A percentile compares a stretch with the other conserved stretches of the same genome.
These are phyloP conservation scores for Vinca minor DNA, from an alignment of 257 asterid species.

Conservation along the genomic window DNA sequence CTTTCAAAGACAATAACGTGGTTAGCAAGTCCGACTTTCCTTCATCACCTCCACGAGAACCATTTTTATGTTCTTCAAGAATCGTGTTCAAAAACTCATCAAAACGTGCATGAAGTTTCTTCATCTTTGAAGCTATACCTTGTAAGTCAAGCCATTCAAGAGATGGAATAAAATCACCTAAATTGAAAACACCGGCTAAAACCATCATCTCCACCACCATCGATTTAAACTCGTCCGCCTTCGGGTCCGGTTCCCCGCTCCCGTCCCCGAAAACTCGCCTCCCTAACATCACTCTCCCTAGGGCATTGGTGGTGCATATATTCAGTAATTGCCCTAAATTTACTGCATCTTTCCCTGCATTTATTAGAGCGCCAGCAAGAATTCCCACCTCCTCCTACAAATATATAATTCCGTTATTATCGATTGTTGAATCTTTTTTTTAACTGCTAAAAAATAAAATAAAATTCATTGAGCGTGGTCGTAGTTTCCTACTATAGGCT, in stretches of 20 bases:
- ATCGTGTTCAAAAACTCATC: constrained; percentile 50
- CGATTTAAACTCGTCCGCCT: constrained; percentile 71
- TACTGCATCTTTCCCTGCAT: constrained; percentile 30
- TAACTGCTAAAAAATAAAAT: no score
- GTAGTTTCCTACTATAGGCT: no score
- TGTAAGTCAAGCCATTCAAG: constrained; percentile 69
- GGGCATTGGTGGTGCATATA: constrained; percentile 66
- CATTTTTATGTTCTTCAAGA: constrained; percentile 53
- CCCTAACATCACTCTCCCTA: constrained; percentile 69
- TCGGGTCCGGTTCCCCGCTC: constrained; percentile 41
- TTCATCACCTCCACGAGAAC: background rate
- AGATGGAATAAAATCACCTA: constrained; percentile 74
- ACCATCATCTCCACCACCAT: constrained; percentile 84
- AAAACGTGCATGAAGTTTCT: constrained; percentile 68
- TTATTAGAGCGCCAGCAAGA: constrained; percentile 41
- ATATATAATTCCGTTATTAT: no score
- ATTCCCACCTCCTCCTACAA: constrained; percentile 57
- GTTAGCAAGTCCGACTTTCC: constrained; percentile 40
- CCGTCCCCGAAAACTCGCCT: constrained; percentile 54
- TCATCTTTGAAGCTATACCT: constrained; percentile 65
- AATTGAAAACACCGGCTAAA: constrained; percentile 66
- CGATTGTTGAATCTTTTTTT: no score
- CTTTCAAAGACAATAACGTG: constrained; percentile 45
- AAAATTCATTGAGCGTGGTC: no score
- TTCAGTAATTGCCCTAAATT: constrained; percentile 43